Base-by-base conservation (phyloP, 2,329 filamentous ascomycete species). In the Phialophora macrospora region DNA sequence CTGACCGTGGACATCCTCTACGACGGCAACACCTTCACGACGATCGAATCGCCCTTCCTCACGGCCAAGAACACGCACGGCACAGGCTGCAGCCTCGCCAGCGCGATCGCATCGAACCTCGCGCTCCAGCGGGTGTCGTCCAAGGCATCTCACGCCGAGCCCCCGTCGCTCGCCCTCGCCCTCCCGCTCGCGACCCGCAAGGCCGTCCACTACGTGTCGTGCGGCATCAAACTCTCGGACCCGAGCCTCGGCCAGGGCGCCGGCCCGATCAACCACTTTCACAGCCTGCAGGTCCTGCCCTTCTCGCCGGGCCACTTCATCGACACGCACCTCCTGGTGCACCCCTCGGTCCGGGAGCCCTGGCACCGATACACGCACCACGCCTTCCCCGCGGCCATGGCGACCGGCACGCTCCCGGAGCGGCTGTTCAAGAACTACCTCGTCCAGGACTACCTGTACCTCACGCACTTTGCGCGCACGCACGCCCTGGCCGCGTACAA, bases 21-120 rank as follows among this genome's bases (percentile, higher is more conserved):
- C 61, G 90, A 91, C 6, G 83, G 83, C 0, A 81, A 80, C 0
- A 77, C 84, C n/a, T 76, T 84, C 0, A 81, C 87, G 0, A 80
- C 87, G 46, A 84, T 97, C 56, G 84, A 93, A 76, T 90, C 87
- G 46, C 82, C 83, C 4, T 97, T 90, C 74, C 83, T 92, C 68
- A 79, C 83, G 9, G 92, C 90, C 8, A 89, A 83, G 66, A 94
- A 94, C 74, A 98, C 94, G 0, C 95, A 99, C 74, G 95, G 95
- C 0, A 98, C 95, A 0, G 95, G 95, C 3, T 99, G 95, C 75
- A 96, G 93, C 9, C 84, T 98, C 66, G 95, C 95, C 48, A 97
- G 87, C 49, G 87, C 87, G 5, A 87, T 90, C 71, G 86, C 87
- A 1, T 87, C 84, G 60, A 88, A 88, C 67, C 76, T 90, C 14